Conservation (phyloP, 345 rosid species). For the Eucalyptus grandis region DNA sequence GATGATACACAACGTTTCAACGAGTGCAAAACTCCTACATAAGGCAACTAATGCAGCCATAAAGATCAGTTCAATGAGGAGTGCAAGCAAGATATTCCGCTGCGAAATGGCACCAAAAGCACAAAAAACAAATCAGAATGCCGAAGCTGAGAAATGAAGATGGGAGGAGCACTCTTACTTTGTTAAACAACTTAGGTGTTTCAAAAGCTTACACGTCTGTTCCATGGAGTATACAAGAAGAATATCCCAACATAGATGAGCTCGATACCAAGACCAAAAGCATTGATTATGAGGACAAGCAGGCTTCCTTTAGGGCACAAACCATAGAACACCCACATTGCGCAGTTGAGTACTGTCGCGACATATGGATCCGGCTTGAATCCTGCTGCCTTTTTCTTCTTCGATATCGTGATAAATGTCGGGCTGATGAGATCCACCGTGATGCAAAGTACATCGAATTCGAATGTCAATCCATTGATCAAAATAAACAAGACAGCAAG, state of each 20-base stretch:
- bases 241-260: slow-evolving; percentile 32
- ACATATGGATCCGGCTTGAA: slow-evolving; percentile 68
- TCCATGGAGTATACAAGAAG: slow-evolving; percentile 13
- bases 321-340: slow-evolving; percentile 63
- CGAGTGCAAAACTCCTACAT: slow-evolving; percentile 18
- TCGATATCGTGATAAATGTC: slow-evolving; percentile 34
- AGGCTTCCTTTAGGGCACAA: slow-evolving; percentile 41
- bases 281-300: slow-evolving; percentile 48
- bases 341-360: slow-evolving; percentile 58
- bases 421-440: slow-evolving; percentile 23
- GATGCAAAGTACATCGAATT: background rate
- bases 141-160: background rate
- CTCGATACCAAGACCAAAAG: slow-evolving; percentile 41
- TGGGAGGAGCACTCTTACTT: background rate
- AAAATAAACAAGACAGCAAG: background rate
- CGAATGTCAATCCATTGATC: background rate
- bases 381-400: slow-evolving; percentile 32
- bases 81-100: slow-evolving; percentile 3
- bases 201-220: slow-evolving; percentile 14
- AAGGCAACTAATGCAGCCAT: slow-evolving; percentile 14
- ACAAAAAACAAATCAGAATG: background rate
- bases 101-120: background rate
- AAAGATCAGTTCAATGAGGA: slow-evolving; percentile 31
- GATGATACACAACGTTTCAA: slow-evolving; percentile 18
- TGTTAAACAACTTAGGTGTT: background rate